phyloP scores from a whole-genome alignment of 257 asterid genomes.

The Salvia rosmarinus region DNA sequence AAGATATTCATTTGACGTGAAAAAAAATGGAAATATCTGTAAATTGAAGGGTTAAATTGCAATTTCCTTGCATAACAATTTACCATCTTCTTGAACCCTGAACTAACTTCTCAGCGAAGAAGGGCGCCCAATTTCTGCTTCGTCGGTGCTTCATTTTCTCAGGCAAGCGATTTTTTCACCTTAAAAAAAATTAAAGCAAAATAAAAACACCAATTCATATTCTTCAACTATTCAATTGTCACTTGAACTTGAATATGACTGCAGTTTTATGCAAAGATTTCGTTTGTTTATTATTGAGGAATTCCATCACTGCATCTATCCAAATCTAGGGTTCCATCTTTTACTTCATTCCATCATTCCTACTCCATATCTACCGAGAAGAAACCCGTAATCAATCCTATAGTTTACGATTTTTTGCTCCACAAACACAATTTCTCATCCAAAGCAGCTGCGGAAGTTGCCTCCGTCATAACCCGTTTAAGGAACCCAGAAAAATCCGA shows the following conservation, averaged over 20 bases:
- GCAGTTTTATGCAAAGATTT: slow-evolving; percentile 1
- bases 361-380: slow-evolving; percentile 24
- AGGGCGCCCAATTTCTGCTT: neutral
- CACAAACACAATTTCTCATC: slow-evolving; percentile 38
- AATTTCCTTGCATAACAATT: neutral
- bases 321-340: slow-evolving; percentile 30
- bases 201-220: neutral
- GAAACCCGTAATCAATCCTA: neutral
- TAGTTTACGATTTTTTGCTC: slow-evolving; percentile 27
- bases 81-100: neutral
- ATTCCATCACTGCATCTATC: neutral
- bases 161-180: slow-evolving; percentile 7
- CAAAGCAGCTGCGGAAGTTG: slow-evolving; percentile 31
- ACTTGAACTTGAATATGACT: neutral
- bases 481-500: slow-evolving; percentile 26
- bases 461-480: slow-evolving; percentile 15
- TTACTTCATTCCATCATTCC: neutral
- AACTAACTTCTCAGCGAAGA: neutral
- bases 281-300: neutral
- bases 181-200: neutral
- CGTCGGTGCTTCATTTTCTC: slow-evolving; percentile 13
- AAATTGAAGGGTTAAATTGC: slow-evolving; percentile 4
- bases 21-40: neutral
- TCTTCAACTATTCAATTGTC: neutral
- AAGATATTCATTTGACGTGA: neutral